Conservation (phyloP, 371 early-diverging fungal genomes). For the Rozella allomycis region DNA sequence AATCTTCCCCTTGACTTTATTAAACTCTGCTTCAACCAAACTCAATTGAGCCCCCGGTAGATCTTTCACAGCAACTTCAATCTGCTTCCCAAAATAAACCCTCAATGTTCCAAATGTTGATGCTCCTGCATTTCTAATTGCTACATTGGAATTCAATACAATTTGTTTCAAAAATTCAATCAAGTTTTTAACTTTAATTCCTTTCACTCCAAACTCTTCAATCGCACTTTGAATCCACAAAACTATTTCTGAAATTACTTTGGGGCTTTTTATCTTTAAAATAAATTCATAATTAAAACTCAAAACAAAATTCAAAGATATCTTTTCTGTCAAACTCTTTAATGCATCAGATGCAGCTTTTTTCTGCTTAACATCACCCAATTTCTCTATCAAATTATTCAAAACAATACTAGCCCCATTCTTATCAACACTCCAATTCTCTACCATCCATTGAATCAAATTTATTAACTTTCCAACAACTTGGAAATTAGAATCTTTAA, state of each 20-base stretch:
- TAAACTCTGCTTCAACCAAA: no score
- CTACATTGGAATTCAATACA: constrained; percentile 54
- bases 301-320: constrained; percentile 54
- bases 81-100: constrained; percentile 46
- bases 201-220: constrained; percentile 64
- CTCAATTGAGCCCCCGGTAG: no score
- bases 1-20: no score
- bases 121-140: constrained; percentile 55
- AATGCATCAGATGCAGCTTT: constrained; percentile 55
- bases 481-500: constrained; percentile 90
- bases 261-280: constrained; percentile 63
- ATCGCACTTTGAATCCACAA: constrained; percentile 54
- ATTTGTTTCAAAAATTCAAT: constrained; percentile 57
- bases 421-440: no score
- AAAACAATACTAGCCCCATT: no score
- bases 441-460: no score
- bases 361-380: constrained; percentile 81
- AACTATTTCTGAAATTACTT: constrained; percentile 60
- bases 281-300: constrained; percentile 48
- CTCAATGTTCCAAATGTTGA: constrained; percentile 52
- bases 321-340: constrained; percentile 42
- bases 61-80: no score
- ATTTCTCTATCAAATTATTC: constrained; percentile 46
- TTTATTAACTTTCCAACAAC: no score
- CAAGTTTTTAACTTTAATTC: constrained; percentile 47